These are phyloP conservation scores for Fragaria ananassa DNA, from an alignment of 306 rosid genomes.

Conservation along the genomic window DNA sequence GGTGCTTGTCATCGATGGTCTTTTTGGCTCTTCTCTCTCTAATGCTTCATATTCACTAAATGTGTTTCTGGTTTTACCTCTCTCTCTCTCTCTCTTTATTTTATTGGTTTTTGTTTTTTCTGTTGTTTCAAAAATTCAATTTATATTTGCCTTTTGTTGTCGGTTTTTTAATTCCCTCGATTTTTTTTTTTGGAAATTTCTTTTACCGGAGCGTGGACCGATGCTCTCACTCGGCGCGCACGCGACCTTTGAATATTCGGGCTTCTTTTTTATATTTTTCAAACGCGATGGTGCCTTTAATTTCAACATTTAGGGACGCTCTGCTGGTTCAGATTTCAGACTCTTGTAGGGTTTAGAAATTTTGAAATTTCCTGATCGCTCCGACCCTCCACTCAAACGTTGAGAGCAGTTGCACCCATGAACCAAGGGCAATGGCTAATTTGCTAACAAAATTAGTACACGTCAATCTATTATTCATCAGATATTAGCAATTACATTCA, in stretches of 20 bases:
- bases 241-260: conserved; percentile 40
- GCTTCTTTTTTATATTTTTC: neutral
- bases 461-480: too few relatives aligned
- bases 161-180: neutral
- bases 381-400: neutral
- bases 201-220: conserved; percentile 42
- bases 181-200: neutral
- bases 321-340: neutral
- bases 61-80: conserved; percentile 11
- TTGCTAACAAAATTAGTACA: too few relatives aligned
- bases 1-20: conserved; percentile 32
- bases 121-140: conserved; percentile 9
- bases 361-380: conserved; percentile 1
- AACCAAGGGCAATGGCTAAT: too few relatives aligned
- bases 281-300: conserved; percentile 11
- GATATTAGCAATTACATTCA: too few relatives aligned
- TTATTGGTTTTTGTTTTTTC: neutral
- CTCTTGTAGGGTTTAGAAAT: neutral
- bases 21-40: conserved; percentile 28
- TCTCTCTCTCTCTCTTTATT: conserved; percentile 5
- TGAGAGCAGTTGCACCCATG: too few relatives aligned
- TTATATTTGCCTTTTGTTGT: conserved; percentile 9
- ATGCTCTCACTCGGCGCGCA: conserved; percentile 39
- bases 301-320: neutral
- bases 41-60: conserved; percentile 36